Evolutionary conservation across 108 stramenopile genomes (phyloP).

Genomic region (Stephanodiscus minutulus): DNA sequence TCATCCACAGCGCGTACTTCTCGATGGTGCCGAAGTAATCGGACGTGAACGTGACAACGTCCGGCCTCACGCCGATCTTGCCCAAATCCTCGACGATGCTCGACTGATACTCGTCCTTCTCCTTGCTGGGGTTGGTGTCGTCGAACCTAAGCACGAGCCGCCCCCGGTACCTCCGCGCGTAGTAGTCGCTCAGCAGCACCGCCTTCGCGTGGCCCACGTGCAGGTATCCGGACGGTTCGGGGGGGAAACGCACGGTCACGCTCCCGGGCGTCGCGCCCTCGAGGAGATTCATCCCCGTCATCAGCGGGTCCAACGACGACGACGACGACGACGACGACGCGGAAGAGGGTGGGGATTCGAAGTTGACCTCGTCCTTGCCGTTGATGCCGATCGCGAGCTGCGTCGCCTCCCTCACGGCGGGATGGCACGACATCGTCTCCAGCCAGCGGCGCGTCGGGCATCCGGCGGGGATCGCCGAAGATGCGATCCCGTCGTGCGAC

Average conservation of each 20-base stretch:
- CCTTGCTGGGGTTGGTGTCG: slow-evolving; percentile 99
- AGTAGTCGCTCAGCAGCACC: slow-evolving; percentile 96
- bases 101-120: slow-evolving; percentile 97
- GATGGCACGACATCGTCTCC: slow-evolving; percentile 65
- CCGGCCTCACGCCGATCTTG: slow-evolving; percentile 84
- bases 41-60: slow-evolving; percentile 92
- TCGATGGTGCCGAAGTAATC: slow-evolving; percentile 92
- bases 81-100: slow-evolving; percentile 83
- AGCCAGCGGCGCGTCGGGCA: slow-evolving; percentile 73
- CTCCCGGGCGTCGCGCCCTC: slow-evolving; percentile 92
- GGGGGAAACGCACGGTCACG: slow-evolving; percentile 96
- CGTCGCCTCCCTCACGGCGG: slow-evolving; percentile 74
- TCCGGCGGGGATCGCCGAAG: too few relatives aligned
- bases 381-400: slow-evolving; percentile 74
- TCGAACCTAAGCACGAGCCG: slow-evolving; percentile 94
- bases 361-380: slow-evolving; percentile 68
- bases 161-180: slow-evolving; percentile 95
- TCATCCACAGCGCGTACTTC: slow-evolving; percentile 86
- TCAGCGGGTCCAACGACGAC: slow-evolving; percentile 60
- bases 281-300: slow-evolving; percentile 73
- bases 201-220: slow-evolving; percentile 99
- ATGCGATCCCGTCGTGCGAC: slow-evolving; percentile 33
- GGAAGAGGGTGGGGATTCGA: too few relatives aligned
- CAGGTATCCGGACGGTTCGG: slow-evolving; percentile 98
- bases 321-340: too few relatives aligned